Evolutionary conservation across 805 yeast genomes (phyloP).

Genomic region (Pichia gijzeniarum): DNA sequence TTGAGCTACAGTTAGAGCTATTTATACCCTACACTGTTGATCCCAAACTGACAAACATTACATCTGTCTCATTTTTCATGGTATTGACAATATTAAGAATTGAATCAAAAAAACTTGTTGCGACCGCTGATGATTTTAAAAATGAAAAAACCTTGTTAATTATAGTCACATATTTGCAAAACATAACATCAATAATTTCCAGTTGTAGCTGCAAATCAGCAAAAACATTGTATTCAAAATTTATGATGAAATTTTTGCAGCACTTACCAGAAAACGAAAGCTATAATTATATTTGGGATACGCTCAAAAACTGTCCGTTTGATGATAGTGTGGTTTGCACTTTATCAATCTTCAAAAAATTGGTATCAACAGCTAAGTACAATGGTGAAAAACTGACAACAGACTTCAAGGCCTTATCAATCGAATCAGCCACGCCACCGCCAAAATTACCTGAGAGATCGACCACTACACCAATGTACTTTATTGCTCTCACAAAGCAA

Average conservation of each 20-base stretch:
- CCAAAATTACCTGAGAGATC: not conserved
- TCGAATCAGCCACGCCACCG: not conserved
- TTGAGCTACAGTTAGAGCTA: conserved; percentile 37
- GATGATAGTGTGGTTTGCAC: conserved; percentile 52
- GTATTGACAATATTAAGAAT: conserved; percentile 4
- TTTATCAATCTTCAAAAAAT: conserved; percentile 64
- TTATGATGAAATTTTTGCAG: conserved; percentile 58
- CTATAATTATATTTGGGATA: conserved; percentile 56
- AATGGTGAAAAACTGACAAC: conserved; percentile 9
- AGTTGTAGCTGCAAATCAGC: conserved; percentile 8
- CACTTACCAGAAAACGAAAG: conserved; percentile 48
- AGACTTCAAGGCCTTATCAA: not conserved
- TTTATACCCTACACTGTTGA: conserved; percentile 34
- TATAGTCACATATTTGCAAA: conserved; percentile 23
- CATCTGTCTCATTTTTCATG: conserved; percentile 19
- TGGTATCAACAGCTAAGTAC: conserved; percentile 37
- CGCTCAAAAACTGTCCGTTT: conserved; percentile 51
- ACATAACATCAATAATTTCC: conserved; percentile 17
- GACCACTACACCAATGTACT: conserved; percentile 36
- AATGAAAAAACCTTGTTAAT: conserved; percentile 1
- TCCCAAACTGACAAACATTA: conserved; percentile 15
- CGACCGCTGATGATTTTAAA: not conserved
- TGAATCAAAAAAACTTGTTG: not conserved
- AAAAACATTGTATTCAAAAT: conserved; percentile 41
- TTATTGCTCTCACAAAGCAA: conserved; percentile 37